Percentiles rank a stretch among this genome's conserved stretches.
These are phyloP conservation scores for Fusarium keratoplasticum DNA, from an alignment of 2,329 filamentous ascomycete genomes.

Conservation along the genomic window DNA sequence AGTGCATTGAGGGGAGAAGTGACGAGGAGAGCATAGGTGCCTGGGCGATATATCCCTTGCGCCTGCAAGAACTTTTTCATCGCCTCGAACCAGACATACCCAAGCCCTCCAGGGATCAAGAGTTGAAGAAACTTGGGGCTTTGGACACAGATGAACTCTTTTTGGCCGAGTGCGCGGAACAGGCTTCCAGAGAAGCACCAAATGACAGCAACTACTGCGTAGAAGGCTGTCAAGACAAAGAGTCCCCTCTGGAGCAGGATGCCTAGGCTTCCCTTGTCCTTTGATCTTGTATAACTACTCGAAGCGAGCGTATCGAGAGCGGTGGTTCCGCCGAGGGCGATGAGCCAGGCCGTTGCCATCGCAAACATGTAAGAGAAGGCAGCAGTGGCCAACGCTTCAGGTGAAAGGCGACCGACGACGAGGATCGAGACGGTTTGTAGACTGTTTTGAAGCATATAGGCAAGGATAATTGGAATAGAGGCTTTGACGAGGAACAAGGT, in stretches of 20 bases:
- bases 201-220: conserved; percentile 76
- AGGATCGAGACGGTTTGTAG: conserved; percentile 86
- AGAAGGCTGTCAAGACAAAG: conserved; percentile 77
- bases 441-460: conserved; percentile 87
- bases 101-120: conserved; percentile 83
- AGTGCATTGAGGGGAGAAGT: conserved; percentile 85
- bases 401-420: conserved; percentile 82
- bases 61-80: conserved; percentile 92
- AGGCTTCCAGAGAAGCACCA: conserved; percentile 82
- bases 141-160: conserved; percentile 79
- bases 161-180: conserved; percentile 80
- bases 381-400: conserved; percentile 82
- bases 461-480: conserved; percentile 82
- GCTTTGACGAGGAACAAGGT: conserved; percentile 68
- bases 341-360: conserved; percentile 88
- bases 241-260: conserved; percentile 82
- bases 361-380: conserved; percentile 96
- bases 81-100: conserved; percentile 88
- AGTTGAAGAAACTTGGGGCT: conserved; percentile 79
- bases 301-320: conserved; percentile 88
- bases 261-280: conserved; percentile 82
- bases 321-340: conserved; percentile 86
- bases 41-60: conserved; percentile 86
- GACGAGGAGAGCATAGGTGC: conserved; percentile 84
- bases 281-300: conserved; percentile 83